Evolutionary conservation across 164 flowering plant species (phyloP), one percentile per base, ranked within the genome.

Genomic region (Berberis thunbergii): DNA sequence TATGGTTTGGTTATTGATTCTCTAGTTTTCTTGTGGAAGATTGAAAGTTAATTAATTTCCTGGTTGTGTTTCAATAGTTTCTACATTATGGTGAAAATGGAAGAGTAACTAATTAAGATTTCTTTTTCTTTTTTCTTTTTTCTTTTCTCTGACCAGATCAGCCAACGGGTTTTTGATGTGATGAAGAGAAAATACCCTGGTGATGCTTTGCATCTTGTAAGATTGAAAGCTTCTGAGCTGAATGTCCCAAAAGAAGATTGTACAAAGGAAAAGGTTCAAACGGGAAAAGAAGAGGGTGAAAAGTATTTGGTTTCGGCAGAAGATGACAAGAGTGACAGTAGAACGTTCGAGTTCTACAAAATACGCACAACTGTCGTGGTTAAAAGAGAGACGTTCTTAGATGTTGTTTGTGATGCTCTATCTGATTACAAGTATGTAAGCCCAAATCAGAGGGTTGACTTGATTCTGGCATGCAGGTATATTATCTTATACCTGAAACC

Each of bases 381-480:
- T 54, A 72, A 62, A 63, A 84, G 95, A 75, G 79, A 80, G 55
- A 74, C 76, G 11, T 88, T 90, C 79, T 63, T 86, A 71, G 83
- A 88, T 75, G 78, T 88, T 81, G 92, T 88, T 65, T 90, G 95
- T 73, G 87, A 79, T 69, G 84, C 85, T 65, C 84, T 90, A 64
- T 73, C 91, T 45, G 83, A 80, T 54, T 90, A 90, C 49, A 90
- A 90, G 79, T 88, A 90, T 66, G 82, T 87, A 49, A 87, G 92
- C 62, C 89, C 84, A 43, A 86, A 86, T 70, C 92, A 88, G 75
- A 86, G 91, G 78, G 86, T 83, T 12, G 97, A 90, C 66, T 77
- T 90, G 77, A 69, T 79, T 65, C 63, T 90, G 72, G 97, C 97
- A 52, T 90, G 97, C 88, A 85, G 95, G 95, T 90, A 81, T 13